Conservation (phyloP, 805 yeast genomes). For the Barnettozyma vustinii region DNA sequence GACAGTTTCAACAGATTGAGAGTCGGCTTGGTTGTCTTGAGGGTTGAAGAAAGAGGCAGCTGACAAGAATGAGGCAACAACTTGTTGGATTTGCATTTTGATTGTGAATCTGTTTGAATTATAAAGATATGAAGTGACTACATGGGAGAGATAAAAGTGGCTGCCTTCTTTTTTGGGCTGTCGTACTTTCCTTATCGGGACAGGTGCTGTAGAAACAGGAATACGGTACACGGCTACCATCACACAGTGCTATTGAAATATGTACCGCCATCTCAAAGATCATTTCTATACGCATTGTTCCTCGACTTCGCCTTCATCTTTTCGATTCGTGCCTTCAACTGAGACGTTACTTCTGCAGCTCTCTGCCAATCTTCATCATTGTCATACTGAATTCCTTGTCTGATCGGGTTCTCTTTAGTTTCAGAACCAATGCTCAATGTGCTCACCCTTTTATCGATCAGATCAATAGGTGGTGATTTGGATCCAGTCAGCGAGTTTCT, state of each 20-base stretch:
- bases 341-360: constrained; percentile 86
- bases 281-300: constrained; percentile 12
- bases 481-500: neutral
- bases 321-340: constrained; percentile 80
- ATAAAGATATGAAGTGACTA: neutral
- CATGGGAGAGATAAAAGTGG: neutral
- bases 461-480: constrained; percentile 16
- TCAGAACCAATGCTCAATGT: constrained; percentile 24
- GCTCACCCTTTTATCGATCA: constrained; percentile 23
- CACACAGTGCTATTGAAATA: neutral
- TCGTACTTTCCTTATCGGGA: constrained; percentile 1
- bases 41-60: constrained; percentile 19
- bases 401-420: constrained; percentile 18
- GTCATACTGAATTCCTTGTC: constrained; percentile 13
- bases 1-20: neutral
- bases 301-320: constrained; percentile 70
- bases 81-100: constrained; percentile 28
- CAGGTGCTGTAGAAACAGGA: neutral
- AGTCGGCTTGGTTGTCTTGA: neutral
- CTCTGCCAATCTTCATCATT: constrained; percentile 76
- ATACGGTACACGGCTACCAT: neutral
- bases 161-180: neutral
- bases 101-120: neutral
- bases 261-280: neutral
- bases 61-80: constrained; percentile 25